A percentile compares a stretch with the other conserved stretches of the same genome.
Conservation (phyloP, 495 filamentous ascomycete species). For the Neurospora sp. region DNA sequence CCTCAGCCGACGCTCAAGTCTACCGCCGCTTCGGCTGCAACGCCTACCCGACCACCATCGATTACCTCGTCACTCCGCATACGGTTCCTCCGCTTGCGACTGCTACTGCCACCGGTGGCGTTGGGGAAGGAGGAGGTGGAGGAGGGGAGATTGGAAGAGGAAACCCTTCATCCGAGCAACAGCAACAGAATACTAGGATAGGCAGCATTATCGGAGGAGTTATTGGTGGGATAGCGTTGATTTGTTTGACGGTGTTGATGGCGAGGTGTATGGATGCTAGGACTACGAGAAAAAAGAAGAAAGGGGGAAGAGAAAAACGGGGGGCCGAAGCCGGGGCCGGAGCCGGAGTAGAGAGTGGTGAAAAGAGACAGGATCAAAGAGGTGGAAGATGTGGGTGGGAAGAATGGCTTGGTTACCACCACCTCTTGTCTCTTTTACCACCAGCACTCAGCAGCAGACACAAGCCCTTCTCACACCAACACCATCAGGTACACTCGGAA, state of each 20-base stretch:
- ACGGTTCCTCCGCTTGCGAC: not conserved
- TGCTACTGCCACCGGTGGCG: not conserved
- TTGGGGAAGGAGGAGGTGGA: not conserved
- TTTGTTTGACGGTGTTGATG: not conserved
- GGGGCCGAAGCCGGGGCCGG: no score
- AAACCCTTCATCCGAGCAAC: not conserved
- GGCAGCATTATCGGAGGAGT: not conserved
- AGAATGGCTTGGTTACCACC: not conserved
- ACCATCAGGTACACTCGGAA: not conserved
- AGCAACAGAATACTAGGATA: not conserved
- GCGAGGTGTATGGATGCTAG: not conserved
- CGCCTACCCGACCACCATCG: not conserved
- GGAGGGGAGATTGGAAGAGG: not conserved
- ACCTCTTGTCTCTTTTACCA: not conserved
- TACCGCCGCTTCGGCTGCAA: not conserved
- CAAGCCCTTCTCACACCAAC: not conserved
- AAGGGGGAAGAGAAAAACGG: no score
- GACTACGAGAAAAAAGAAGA: not conserved
- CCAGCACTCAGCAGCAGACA: not conserved
- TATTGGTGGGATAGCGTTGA: not conserved
- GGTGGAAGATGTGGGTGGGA: not conserved
- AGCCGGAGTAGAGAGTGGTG: not conserved
- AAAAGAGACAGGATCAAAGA: not conserved
- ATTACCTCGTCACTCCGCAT: not conserved
- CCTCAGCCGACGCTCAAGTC: not conserved